Conservation (phyloP, 768 basidiomycete genomes). For the Pleurotus platypus region DNA sequence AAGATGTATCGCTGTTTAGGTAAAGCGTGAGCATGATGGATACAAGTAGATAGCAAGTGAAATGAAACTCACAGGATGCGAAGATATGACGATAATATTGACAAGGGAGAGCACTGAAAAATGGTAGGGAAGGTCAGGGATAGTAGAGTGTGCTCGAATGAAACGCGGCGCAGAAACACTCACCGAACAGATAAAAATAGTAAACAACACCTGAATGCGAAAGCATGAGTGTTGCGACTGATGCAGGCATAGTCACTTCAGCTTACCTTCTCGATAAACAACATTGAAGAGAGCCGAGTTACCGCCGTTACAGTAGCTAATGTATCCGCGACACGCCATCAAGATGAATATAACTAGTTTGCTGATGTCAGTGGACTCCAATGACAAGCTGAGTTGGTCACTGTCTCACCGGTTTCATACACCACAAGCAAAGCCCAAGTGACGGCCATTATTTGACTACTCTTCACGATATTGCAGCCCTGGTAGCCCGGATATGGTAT, state of each 20-base stretch:
- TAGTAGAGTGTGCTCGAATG: neutral
- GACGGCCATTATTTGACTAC: neutral
- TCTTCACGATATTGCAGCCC: too few species aligned
- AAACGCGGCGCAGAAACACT: neutral
- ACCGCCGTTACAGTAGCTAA: neutral
- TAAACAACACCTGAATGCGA: neutral
- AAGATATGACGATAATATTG: neutral
- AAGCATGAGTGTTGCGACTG: neutral
- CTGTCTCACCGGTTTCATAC: neutral
- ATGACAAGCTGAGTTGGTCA: neutral
- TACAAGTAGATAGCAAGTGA: too few species aligned
- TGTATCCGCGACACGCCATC: neutral
- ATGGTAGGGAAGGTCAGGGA: neutral
- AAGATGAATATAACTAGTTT: neutral
- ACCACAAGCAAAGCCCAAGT: neutral
- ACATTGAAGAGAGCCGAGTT: neutral
- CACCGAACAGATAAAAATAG: neutral
- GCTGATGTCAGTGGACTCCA: neutral
- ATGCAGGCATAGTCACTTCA: too few species aligned
- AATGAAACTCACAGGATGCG: too few species aligned
- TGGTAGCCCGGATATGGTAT: too few species aligned
- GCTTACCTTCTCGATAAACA: neutral
- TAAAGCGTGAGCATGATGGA: too few species aligned
- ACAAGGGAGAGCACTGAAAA: neutral
- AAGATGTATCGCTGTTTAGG: too few species aligned